Base-by-base conservation (phyloP, 2,329 filamentous ascomycete species). In the Calycina herbarum region DNA sequence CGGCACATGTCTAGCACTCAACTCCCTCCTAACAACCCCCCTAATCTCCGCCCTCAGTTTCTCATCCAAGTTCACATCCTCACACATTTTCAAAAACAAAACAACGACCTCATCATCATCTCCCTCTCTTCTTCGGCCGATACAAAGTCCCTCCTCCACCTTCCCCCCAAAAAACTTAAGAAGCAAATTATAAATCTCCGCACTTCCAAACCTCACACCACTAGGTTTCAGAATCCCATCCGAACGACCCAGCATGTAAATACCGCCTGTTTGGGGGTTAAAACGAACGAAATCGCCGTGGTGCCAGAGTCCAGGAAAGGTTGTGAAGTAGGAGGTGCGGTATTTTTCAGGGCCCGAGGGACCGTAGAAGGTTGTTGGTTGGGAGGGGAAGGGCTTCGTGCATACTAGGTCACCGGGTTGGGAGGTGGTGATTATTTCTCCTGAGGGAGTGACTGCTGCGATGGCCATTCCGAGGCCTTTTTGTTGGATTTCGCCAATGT, bases 121-220 rank as follows among this genome's bases (percentile, higher is more conserved):
- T 0, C 58, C 66, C 3, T 71, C 70, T 27, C 73, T 90, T 79
- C 93, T 82, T 2, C 93, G 84, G 0, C 95, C 94, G 42, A 98
- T 88, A 74, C 94, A 98, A 1, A 98, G 82, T 0, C 92, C 92
- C 73, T 99, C 94, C 66, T 93, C 89, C 20, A 98, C 82, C 64
- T 94, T 86, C 11, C 83, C 79, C 0, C 88, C 85, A 73, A 97
- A 97, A 78, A 93, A 90, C 70, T 91, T 88, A 1, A 95, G 86
- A 33, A 98, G 80, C n/a, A 97, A 83, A 76, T 97, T 97, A 79
- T 98, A 98, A 24, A 99, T 97, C 81, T 99, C 95, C 0, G 94
- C 93, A 38, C 89, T 93, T 4, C 94, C 94, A 75, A 99, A 98
- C 0, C 94, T 84, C 20, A 99, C 93, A 2, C 95, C 95, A 0